Conservation (phyloP, 352 stramenopile species). For the Aphanomyces euteiches region DNA sequence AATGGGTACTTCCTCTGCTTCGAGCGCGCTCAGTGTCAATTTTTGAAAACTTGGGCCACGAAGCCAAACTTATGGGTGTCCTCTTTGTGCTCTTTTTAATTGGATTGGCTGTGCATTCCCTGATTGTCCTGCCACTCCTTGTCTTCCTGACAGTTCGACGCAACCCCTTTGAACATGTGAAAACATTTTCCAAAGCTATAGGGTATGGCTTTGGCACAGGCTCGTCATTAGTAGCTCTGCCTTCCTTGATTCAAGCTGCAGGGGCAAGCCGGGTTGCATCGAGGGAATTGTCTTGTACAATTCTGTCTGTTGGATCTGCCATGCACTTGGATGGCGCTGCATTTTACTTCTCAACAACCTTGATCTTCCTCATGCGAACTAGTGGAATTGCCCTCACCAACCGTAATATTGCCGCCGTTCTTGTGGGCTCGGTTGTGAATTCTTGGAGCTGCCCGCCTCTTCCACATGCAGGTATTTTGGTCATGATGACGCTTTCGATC, state of each 20-base stretch:
- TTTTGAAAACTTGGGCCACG: constrained; percentile 46
- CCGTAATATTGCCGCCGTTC: background rate
- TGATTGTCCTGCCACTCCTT: constrained; percentile 55
- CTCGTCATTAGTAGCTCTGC: constrained; percentile 69
- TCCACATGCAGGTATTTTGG: constrained; percentile 3
- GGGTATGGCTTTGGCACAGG: constrained; percentile 44
- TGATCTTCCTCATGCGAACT: constrained; percentile 9
- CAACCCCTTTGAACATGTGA: constrained; percentile 47
- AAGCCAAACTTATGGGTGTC: constrained; percentile 32
- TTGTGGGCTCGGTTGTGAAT: constrained; percentile 9
- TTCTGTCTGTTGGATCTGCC: constrained; percentile 60
- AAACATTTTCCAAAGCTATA: constrained; percentile 36
- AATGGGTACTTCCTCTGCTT: no score
- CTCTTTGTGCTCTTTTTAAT: constrained; percentile 44
- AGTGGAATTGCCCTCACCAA: background rate
- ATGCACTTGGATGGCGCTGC: constrained; percentile 75
- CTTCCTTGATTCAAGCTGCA: constrained; percentile 57
- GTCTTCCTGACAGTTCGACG: constrained; percentile 32
- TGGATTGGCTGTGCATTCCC: constrained; percentile 54
- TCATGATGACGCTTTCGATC: background rate
- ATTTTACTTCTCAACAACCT: constrained; percentile 52
- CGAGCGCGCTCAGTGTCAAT: constrained; percentile 9
- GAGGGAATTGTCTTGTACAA: constrained; percentile 62
- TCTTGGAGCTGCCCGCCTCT: constrained; percentile 26
- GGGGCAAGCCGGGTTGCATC: constrained; percentile 53